Evolutionary conservation across 257 asterid species (phyloP).

Genomic region (Primulina huaijiensis): DNA sequence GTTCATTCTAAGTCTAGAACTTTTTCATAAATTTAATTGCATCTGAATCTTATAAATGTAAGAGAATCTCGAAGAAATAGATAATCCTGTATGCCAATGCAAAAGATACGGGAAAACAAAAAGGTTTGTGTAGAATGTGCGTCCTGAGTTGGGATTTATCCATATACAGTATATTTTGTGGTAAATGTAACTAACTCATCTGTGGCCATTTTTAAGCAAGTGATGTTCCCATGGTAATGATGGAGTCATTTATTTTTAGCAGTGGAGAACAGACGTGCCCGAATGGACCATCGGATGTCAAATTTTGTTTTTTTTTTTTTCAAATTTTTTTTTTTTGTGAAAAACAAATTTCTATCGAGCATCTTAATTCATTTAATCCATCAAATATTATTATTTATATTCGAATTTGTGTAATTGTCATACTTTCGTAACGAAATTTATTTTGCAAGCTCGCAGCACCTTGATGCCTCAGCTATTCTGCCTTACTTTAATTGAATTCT

Average conservation of each 20-base stretch:
- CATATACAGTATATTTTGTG: not conserved
- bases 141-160: not conserved
- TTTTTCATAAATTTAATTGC: not conserved
- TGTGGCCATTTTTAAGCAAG: conserved; percentile 14
- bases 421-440: conserved; percentile 11
- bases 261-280: conserved; percentile 15
- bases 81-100: not conserved
- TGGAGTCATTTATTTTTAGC: conserved; percentile 1
- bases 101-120: not conserved
- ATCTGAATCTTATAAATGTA: no score
- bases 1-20: not conserved
- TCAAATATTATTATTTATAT: no score
- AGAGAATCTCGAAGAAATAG: no score
- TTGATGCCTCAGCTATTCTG: conserved; percentile 15
- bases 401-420: not conserved
- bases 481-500: conserved; percentile 19
- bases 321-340: no score
- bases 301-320: not conserved
- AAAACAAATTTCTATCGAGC: conserved; percentile 12
- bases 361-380: not conserved
- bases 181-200: no score
- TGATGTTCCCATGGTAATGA: not conserved
- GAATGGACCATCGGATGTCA: conserved; percentile 12
- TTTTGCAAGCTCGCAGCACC: conserved; percentile 7
- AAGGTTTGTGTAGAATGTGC: not conserved